Evolutionary conservation across 2,329 filamentous ascomycete genomes (phyloP).

Genomic region (Leptographium galeiforme): DNA sequence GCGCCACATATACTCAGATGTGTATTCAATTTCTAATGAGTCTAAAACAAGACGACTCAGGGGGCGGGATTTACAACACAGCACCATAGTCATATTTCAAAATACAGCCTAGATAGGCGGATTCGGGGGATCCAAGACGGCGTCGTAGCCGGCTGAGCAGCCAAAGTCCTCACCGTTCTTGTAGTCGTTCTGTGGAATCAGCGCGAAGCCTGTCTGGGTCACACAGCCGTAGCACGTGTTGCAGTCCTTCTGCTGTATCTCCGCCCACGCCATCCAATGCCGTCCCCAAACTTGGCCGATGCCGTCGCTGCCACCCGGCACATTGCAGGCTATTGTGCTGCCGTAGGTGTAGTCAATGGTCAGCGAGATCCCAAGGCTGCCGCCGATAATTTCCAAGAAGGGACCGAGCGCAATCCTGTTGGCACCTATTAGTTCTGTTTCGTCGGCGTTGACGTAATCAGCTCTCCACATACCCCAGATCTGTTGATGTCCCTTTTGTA

Average conservation of each 20-base stretch:
- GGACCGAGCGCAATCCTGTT: background rate
- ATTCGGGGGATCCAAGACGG: background rate
- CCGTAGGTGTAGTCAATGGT: background rate
- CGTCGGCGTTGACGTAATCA: too few species aligned
- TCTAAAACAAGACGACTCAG: too few species aligned
- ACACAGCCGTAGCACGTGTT: background rate
- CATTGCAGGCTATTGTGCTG: background rate
- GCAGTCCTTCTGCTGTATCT: background rate
- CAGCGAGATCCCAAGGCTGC: background rate
- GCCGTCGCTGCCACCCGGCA: background rate
- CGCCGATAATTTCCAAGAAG: background rate
- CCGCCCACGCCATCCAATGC: background rate
- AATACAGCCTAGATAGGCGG: background rate
- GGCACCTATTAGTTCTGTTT: background rate
- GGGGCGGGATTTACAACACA: too few species aligned
- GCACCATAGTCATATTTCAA: background rate
- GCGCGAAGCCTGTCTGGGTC: background rate
- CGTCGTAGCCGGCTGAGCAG: background rate
- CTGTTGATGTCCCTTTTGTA: background rate
- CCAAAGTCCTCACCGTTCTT: background rate
- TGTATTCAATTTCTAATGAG: too few species aligned
- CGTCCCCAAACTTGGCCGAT: background rate
- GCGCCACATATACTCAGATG: too few species aligned
- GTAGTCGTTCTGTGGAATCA: background rate
- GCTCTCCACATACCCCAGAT: background rate